A percentile compares a stretch with the other conserved stretches of the same genome.
Conservation (phyloP, 257 asterid genomes). For the Jasminum sambac region DNA sequence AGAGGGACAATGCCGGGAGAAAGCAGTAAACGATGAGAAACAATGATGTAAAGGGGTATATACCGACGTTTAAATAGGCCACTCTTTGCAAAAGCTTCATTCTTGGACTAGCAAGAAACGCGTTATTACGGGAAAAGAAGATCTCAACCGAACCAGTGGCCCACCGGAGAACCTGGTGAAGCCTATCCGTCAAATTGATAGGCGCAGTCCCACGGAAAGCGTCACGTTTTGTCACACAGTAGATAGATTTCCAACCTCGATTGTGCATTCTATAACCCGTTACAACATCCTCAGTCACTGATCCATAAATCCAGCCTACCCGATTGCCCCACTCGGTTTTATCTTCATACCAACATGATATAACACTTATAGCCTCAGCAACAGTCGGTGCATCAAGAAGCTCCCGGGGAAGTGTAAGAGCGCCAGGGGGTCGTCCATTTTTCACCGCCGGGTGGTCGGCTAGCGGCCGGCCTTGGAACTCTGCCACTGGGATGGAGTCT, state of each 20-base stretch:
- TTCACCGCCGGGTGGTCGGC: constrained; percentile 86
- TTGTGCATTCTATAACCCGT: constrained; percentile 91
- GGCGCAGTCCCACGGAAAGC: constrained; percentile 96
- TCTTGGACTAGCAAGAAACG: constrained; percentile 66
- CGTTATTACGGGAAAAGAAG: constrained; percentile 83
- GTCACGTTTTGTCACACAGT: constrained; percentile 81
- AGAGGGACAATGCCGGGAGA: constrained; percentile 82
- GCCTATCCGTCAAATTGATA: constrained; percentile 78
- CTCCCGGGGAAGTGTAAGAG: constrained; percentile 66
- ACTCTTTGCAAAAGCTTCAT: constrained; percentile 72
- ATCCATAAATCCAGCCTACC: constrained; percentile 92
- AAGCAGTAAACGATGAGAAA: constrained; percentile 85
- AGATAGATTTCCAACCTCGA: constrained; percentile 81
- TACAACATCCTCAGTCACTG: constrained; percentile 85
- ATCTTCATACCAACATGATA: constrained; percentile 89
- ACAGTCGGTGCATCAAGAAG: constrained; percentile 82
- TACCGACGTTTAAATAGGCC: constrained; percentile 82
- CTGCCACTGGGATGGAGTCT: constrained; percentile 81
- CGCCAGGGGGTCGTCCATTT: constrained; percentile 82
- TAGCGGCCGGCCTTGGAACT: constrained; percentile 82
- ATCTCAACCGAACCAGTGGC: constrained; percentile 91
- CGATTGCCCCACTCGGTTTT: constrained; percentile 92
- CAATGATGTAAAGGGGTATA: constrained; percentile 77
- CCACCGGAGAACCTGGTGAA: constrained; percentile 92
- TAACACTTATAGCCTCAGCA: constrained; percentile 85